Percentiles rank a stretch among this genome's conserved stretches.
Conservation (phyloP, 768 basidiomycete genomes). For the Coprinellus aureogranulatus region DNA sequence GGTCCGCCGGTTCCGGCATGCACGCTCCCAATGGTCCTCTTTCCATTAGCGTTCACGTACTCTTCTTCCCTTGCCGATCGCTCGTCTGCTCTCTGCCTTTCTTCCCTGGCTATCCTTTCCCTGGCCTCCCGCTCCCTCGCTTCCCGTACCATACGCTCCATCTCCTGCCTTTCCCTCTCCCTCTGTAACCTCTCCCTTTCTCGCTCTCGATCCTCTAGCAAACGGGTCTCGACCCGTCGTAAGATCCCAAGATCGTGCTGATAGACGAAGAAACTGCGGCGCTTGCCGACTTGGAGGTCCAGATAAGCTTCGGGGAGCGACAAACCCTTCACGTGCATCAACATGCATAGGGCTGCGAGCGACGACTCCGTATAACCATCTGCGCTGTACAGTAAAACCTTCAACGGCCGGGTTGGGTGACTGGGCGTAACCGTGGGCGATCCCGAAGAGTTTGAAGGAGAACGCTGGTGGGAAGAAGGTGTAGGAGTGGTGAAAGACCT, state of each 20-base stretch:
- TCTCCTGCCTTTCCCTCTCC: slow-evolving; percentile 12
- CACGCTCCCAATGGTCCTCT: slow-evolving; percentile 20
- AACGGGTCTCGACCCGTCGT: slow-evolving; percentile 59
- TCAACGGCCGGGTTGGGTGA: slow-evolving; percentile 56
- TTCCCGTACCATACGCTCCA: neutral
- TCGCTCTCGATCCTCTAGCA: slow-evolving; percentile 41
- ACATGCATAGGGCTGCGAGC: slow-evolving; percentile 78
- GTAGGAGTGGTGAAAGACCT: slow-evolving; percentile 6
- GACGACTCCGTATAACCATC: slow-evolving; percentile 95
- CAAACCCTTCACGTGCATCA: slow-evolving; percentile 73
- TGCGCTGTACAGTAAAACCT: slow-evolving; percentile 76
- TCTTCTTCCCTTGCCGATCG: slow-evolving; percentile 11
- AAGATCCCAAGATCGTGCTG: slow-evolving; percentile 73
- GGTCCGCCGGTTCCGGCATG: neutral
- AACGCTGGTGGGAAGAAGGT: slow-evolving; percentile 23
- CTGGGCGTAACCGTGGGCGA: slow-evolving; percentile 25
- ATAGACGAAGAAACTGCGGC: slow-evolving; percentile 91
- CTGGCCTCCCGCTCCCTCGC: slow-evolving; percentile 10
- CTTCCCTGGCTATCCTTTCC: slow-evolving; percentile 3
- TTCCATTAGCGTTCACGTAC: slow-evolving; percentile 30
- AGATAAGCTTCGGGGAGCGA: slow-evolving; percentile 88
- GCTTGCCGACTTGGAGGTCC: slow-evolving; percentile 77
- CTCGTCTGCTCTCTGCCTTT: slow-evolving; percentile 17
- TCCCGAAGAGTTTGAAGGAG: slow-evolving; percentile 20
- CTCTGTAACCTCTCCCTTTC: slow-evolving; percentile 27